Evolutionary conservation across 2,329 filamentous ascomycete genomes (phyloP).

Genomic region (Rhytidhysteron rufulum): DNA sequence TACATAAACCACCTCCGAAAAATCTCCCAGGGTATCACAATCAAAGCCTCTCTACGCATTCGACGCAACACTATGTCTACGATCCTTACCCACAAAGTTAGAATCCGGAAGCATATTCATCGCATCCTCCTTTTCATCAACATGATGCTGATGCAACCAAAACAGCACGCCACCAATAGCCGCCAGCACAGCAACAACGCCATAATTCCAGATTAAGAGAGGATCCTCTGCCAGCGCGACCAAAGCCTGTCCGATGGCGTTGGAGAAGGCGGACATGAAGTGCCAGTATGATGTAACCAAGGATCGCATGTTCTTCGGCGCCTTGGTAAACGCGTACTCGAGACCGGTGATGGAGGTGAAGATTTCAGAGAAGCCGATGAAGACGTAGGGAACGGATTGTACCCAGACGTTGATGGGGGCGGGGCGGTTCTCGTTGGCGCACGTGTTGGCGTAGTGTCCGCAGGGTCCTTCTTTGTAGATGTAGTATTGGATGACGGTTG

Average conservation of each 20-base stretch:
- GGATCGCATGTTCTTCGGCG: conserved; percentile 75
- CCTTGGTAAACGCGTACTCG: conserved; percentile 75
- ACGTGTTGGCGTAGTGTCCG: conserved; percentile 53
- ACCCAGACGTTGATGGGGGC: conserved; percentile 63
- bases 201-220: conserved; percentile 70
- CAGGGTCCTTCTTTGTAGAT: conserved; percentile 64
- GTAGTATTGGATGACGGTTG: conserved; percentile 52
- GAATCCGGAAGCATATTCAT: conserved; percentile 57
- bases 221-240: conserved; percentile 61
- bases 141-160: conserved; percentile 64
- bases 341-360: conserved; percentile 59
- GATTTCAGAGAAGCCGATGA: conserved; percentile 57
- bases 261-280: conserved; percentile 66
- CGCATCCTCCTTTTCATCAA: conserved; percentile 65
- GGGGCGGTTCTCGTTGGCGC: conserved; percentile 40
- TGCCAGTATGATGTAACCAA: conserved; percentile 67
- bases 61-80: conserved; percentile 14
- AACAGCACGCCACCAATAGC: conserved; percentile 61
- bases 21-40: conserved; percentile 1
- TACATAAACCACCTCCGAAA: no score
- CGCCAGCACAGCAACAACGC: conserved; percentile 58
- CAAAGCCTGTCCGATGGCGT: conserved; percentile 68
- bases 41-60: background rate
- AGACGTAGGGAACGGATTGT: conserved; percentile 47
- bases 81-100: conserved; percentile 28